phyloP scores from a whole-genome alignment of 2,329 filamentous ascomycete species.

The Juglanconis juglandina region DNA sequence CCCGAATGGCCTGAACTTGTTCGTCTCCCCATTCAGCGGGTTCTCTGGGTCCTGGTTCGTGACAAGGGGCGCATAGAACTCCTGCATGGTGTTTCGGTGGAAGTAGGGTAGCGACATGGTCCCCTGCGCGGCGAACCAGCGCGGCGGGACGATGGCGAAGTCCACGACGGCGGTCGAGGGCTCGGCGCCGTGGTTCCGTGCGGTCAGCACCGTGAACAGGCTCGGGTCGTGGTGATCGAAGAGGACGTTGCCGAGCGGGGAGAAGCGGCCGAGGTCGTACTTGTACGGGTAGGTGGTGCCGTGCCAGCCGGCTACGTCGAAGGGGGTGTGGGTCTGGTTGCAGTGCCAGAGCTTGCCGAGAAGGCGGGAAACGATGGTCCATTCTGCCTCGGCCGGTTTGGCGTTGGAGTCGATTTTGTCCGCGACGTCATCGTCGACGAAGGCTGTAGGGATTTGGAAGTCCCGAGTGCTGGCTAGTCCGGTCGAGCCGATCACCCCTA shows the following conservation, averaged over 20 bases:
- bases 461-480: conserved; percentile 57
- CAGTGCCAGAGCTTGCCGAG: conserved; percentile 56
- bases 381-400: conserved; percentile 30
- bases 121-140: conserved; percentile 55
- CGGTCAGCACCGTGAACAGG: conserved; percentile 60
- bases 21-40: conserved; percentile 35
- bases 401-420: not conserved
- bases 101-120: conserved; percentile 59
- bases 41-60: conserved; percentile 40
- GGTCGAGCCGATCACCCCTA: conserved; percentile 57
- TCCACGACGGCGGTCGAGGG: conserved; percentile 53
- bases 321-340: conserved; percentile 59
- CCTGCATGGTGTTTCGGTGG: conserved; percentile 49
- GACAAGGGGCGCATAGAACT: conserved; percentile 44
- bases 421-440: conserved; percentile 46
- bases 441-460: conserved; percentile 58
- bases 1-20: conserved; percentile 38
- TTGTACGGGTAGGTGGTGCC: conserved; percentile 64
- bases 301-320: conserved; percentile 66
- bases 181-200: conserved; percentile 38
- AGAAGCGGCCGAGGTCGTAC: conserved; percentile 64
- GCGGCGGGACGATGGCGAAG: conserved; percentile 57
- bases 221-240: conserved; percentile 64
- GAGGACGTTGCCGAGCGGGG: conserved; percentile 58
- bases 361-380: conserved; percentile 49